Conservation (phyloP, 1,139 yeast species). For the Geotrichum aggregatum region DNA sequence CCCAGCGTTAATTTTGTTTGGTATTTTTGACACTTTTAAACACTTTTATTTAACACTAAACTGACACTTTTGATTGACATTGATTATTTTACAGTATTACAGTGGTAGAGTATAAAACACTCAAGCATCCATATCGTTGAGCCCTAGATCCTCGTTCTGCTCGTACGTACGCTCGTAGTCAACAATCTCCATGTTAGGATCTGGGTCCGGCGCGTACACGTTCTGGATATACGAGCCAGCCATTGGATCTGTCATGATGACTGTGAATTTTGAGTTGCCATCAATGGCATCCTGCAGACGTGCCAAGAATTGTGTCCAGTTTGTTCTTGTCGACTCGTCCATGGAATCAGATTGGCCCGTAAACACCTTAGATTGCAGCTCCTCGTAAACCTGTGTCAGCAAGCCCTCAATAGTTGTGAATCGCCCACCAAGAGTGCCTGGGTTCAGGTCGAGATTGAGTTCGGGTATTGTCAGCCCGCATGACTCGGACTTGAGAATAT, state of each 20-base stretch:
- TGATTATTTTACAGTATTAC: no score
- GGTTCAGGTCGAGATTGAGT: slow-evolving; percentile 81
- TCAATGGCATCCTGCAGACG: slow-evolving; percentile 74
- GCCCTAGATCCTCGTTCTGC: slow-evolving; percentile 89
- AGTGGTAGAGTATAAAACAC: no score
- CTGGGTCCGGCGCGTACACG: slow-evolving; percentile 95
- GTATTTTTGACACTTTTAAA: no score
- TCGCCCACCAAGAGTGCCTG: slow-evolving; percentile 97
- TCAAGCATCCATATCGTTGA: slow-evolving; percentile 65
- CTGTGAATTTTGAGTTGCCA: slow-evolving; percentile 79
- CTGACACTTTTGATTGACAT: no score
- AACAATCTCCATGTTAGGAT: slow-evolving; percentile 90
- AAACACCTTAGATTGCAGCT: slow-evolving; percentile 79
- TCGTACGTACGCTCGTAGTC: slow-evolving; percentile 80
- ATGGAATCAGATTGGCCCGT: slow-evolving; percentile 86
- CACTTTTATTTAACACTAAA: no score
- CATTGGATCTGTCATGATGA: slow-evolving; percentile 87
- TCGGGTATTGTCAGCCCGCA: slow-evolving; percentile 87
- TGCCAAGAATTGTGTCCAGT: slow-evolving; percentile 80
- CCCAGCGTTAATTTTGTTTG: slow-evolving; percentile 18
- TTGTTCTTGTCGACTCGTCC: slow-evolving; percentile 67
- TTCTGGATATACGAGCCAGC: slow-evolving; percentile 95
- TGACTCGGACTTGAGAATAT: slow-evolving; percentile 89
- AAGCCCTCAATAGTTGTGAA: slow-evolving; percentile 96
- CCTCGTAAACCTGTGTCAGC: slow-evolving; percentile 81